Conservation (phyloP, 164 flowering plant species). For the Stephania japonica region DNA sequence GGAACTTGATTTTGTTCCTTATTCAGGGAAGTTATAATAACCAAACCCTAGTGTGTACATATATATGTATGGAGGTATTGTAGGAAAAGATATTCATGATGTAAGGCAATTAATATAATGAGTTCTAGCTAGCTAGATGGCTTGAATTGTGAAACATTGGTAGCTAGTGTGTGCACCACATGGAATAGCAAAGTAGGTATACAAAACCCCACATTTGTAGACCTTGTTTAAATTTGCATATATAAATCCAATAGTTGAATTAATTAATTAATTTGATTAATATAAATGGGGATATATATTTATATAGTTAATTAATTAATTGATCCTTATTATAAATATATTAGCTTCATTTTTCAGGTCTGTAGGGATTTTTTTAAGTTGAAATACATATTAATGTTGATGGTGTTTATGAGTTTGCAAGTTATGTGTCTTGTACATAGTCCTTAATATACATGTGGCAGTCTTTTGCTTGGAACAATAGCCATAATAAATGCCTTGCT, state of each 20-base stretch:
- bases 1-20: conserved; percentile 30
- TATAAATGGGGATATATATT: background rate
- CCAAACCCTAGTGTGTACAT: background rate
- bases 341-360: background rate
- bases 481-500: conserved; percentile 14
- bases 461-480: conserved; percentile 18
- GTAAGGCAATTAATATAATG: conserved; percentile 14
- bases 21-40: conserved; percentile 6
- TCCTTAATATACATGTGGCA: conserved; percentile 16
- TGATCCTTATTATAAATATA: background rate
- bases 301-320: background rate
- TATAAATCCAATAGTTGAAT: background rate
- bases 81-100: conserved; percentile 12
- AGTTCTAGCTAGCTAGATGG: background rate
- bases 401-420: background rate
- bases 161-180: background rate
- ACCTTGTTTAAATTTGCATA: background rate
- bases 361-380: conserved; percentile 6
- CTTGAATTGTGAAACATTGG: background rate
- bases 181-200: background rate
- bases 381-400: conserved; percentile 3
- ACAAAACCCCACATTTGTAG: background rate
- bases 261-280: background rate
- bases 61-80: conserved; percentile 7
- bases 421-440: background rate